These are phyloP conservation scores for Ascochyta pisi DNA, from an alignment of 2,329 filamentous ascomycete species.

Conservation along the genomic window DNA sequence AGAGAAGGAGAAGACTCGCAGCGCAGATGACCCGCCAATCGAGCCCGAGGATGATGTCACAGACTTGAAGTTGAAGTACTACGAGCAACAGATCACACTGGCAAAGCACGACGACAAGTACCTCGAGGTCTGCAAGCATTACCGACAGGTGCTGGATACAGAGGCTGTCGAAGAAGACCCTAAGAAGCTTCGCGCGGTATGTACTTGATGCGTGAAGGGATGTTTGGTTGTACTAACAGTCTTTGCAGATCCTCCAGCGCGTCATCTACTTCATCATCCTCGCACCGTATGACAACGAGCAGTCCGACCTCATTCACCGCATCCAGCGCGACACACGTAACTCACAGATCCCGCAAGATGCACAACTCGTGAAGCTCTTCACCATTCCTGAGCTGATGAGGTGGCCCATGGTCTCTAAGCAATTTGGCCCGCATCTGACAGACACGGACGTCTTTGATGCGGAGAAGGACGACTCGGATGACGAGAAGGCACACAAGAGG, in stretches of 20 bases:
- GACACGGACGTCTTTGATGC: slow-evolving; percentile 88
- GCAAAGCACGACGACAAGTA: slow-evolving; percentile 98
- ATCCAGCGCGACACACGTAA: slow-evolving; percentile 87
- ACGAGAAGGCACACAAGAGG: slow-evolving; percentile 81
- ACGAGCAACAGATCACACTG: slow-evolving; percentile 94
- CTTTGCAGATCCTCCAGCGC: slow-evolving; percentile 77
- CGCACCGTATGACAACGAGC: slow-evolving; percentile 96
- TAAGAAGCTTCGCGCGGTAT: slow-evolving; percentile 81
- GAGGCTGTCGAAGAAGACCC: slow-evolving; percentile 92
- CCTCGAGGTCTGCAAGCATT: slow-evolving; percentile 96
- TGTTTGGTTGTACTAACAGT: slow-evolving; percentile 8
- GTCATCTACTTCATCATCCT: slow-evolving; percentile 98
- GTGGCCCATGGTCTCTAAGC: slow-evolving; percentile 90
- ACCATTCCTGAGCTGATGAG: slow-evolving; percentile 97
- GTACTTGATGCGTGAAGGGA: slow-evolving; percentile 41
- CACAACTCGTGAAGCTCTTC: slow-evolving; percentile 89
- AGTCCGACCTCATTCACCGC: slow-evolving; percentile 94
- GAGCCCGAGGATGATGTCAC: slow-evolving; percentile 89
- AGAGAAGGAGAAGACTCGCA: slow-evolving; percentile 81
- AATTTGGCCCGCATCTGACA: slow-evolving; percentile 87
- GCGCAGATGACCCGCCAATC: slow-evolving; percentile 76
- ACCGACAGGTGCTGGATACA: slow-evolving; percentile 94
- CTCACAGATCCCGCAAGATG: slow-evolving; percentile 76
- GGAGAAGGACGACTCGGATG: slow-evolving; percentile 66
- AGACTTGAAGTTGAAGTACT: slow-evolving; percentile 93